A percentile compares a stretch with the other conserved stretches of the same genome.
phyloP scores from a whole-genome alignment of 2,329 filamentous ascomycete genomes.

The Exophiala mesophila region DNA sequence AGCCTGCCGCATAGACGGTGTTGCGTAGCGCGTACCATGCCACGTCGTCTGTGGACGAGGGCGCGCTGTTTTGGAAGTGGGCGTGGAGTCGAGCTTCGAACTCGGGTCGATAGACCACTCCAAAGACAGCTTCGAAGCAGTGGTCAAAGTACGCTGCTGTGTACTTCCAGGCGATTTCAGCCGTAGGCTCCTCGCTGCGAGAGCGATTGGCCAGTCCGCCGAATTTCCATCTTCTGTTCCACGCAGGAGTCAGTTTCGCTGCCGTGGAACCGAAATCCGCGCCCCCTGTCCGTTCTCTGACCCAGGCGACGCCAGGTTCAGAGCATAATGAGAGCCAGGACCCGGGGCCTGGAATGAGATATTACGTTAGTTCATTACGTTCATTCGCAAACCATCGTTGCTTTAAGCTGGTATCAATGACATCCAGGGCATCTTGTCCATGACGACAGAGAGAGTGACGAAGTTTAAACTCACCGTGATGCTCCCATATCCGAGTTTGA shows the following conservation, averaged over 20 bases:
- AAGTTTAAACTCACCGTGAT: neutral
- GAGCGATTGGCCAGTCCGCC: neutral
- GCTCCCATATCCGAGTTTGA: neutral
- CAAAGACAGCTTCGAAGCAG: slow-evolving; percentile 8
- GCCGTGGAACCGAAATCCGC: neutral
- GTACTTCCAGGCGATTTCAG: neutral
- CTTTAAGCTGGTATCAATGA: neutral
- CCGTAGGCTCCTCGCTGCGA: neutral
- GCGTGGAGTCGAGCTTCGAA: slow-evolving; percentile 9
- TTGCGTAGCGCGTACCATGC: slow-evolving; percentile 13
- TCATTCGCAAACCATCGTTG: neutral
- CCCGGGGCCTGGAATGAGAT: neutral
- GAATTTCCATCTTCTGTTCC: neutral
- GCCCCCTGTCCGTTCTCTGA: neutral
- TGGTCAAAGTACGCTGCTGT: slow-evolving; percentile 8
- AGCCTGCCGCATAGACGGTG: slow-evolving; percentile 11
- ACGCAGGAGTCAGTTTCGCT: neutral
- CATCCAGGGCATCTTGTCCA: neutral
- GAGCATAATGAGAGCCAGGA: neutral
- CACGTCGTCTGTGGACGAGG: slow-evolving; percentile 1
- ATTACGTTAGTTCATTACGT: too few species aligned
- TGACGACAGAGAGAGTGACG: neutral
- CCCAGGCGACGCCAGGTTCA: neutral
- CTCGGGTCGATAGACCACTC: slow-evolving; percentile 9
- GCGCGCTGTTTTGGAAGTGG: slow-evolving; percentile 1